Percentiles rank a stretch among this genome's conserved stretches.
Evolutionary conservation across 352 stramenopile species (phyloP).

Genomic region (Pythium pyrilobum): DNA sequence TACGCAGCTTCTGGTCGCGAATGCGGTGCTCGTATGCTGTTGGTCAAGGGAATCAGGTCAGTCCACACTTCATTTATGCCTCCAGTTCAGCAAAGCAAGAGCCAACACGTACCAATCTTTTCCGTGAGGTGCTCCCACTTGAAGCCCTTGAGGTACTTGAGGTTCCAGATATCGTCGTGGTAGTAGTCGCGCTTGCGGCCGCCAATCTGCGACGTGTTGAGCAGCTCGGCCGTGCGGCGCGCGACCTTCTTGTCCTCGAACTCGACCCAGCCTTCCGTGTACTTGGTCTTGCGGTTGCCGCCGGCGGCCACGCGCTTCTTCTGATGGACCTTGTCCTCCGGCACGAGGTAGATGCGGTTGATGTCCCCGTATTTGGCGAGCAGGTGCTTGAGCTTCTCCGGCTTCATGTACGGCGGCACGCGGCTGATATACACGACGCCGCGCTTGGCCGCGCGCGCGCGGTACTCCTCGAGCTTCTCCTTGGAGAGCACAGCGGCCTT

Average conservation of each 20-base stretch:
- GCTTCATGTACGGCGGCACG: slow-evolving; percentile 96
- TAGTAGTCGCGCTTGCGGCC: slow-evolving; percentile 95
- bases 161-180: slow-evolving; percentile 98
- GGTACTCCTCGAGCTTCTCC: slow-evolving; percentile 20
- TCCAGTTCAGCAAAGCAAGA: not conserved
- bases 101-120: slow-evolving; percentile 91
- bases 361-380: slow-evolving; percentile 91
- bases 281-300: slow-evolving; percentile 87
- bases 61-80: too few relatives aligned
- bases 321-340: slow-evolving; percentile 92
- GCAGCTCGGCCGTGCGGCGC: slow-evolving; percentile 88
- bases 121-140: slow-evolving; percentile 99
- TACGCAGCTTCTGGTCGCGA: slow-evolving; percentile 78
- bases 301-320: slow-evolving; percentile 88
- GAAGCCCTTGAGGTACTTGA: slow-evolving; percentile 99
- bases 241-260: slow-evolving; percentile 97
- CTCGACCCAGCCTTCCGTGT: slow-evolving; percentile 98
- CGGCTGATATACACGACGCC: slow-evolving; percentile 91
- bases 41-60: slow-evolving; percentile 1
- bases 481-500: slow-evolving; percentile 13
- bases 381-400: slow-evolving; percentile 93
- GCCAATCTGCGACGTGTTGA: slow-evolving; percentile 93
- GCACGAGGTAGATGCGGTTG: slow-evolving; percentile 95
- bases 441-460: slow-evolving; percentile 16
- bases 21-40: slow-evolving; percentile 81